Evolutionary conservation across 2,329 filamentous ascomycete genomes (phyloP).

Genomic region (Aureobasidium sp.): DNA sequence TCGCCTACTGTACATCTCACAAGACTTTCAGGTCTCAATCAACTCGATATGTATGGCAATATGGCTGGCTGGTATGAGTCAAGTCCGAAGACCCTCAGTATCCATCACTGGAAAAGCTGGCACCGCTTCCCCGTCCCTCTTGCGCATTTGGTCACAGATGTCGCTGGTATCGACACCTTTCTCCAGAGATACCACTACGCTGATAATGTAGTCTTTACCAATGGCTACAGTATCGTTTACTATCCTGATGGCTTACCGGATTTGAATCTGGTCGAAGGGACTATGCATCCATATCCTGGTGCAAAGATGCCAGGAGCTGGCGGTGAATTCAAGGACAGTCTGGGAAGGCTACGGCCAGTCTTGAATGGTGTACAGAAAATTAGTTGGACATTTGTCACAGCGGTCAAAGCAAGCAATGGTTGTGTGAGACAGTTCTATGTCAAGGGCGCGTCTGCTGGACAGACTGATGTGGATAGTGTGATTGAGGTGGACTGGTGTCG

Average conservation of each 20-base stretch:
- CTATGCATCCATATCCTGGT: not conserved
- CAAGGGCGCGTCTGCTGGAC: constrained; percentile 21
- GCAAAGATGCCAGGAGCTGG: not conserved
- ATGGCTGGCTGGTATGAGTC: not conserved
- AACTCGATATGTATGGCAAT: not conserved
- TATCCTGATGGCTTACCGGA: not conserved
- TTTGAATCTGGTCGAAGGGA: not conserved
- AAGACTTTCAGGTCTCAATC: not conserved
- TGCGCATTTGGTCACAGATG: not conserved
- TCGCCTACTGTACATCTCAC: not conserved
- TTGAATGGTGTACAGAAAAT: not conserved
- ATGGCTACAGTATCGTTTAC: not conserved
- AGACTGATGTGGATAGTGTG: constrained; percentile 25
- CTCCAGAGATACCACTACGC: not conserved
- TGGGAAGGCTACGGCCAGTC: not conserved
- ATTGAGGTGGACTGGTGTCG: constrained; percentile 33
- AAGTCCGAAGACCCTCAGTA: not conserved
- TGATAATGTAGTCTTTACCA: not conserved
- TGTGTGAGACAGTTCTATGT: constrained; percentile 34
- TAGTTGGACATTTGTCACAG: constrained; percentile 29
- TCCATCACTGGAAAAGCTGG: not conserved
- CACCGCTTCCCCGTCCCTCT: not conserved
- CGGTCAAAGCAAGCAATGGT: constrained; percentile 26
- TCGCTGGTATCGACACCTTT: not conserved
- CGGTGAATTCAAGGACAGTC: not conserved